Evolutionary conservation across 768 basidiomycete species (phyloP).

Genomic region (Mycena haematopus): DNA sequence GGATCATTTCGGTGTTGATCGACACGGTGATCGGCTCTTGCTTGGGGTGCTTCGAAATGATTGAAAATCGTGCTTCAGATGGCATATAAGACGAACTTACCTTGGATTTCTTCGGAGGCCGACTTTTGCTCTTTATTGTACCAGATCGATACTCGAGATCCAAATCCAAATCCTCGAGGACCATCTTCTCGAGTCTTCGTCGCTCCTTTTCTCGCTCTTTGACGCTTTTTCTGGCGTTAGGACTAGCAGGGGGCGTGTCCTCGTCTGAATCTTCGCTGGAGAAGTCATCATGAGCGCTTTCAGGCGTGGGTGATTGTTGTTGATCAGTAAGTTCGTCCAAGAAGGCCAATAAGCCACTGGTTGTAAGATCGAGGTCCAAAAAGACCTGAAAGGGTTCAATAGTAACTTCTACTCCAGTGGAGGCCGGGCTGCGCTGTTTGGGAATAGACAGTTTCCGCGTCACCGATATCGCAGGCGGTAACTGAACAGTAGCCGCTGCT

Average conservation of each 20-base stretch:
- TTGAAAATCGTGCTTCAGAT: neutral
- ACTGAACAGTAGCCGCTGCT: constrained; percentile 20
- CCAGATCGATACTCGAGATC: constrained; percentile 50
- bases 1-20: constrained; percentile 60
- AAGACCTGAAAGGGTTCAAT: constrained; percentile 77
- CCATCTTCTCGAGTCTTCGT: constrained; percentile 52
- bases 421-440: neutral
- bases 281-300: constrained; percentile 12
- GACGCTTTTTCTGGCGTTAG: constrained; percentile 31
- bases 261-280: constrained; percentile 38
- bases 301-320: constrained; percentile 8
- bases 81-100: neutral
- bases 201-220: constrained; percentile 45
- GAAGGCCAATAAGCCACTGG: constrained; percentile 51
- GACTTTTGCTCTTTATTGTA: constrained; percentile 8
- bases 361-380: constrained; percentile 63
- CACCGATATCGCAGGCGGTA: constrained; percentile 16
- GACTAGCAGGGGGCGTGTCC: constrained; percentile 48
- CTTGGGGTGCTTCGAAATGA: neutral
- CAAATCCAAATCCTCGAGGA: constrained; percentile 66
- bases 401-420: constrained; percentile 45
- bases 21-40: constrained; percentile 32
- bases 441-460: constrained; percentile 21
- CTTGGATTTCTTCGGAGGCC: constrained; percentile 22
- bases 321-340: constrained; percentile 46